Conservation (phyloP, 495 filamentous ascomycete genomes). For the Astrothelium macrocarpum region DNA sequence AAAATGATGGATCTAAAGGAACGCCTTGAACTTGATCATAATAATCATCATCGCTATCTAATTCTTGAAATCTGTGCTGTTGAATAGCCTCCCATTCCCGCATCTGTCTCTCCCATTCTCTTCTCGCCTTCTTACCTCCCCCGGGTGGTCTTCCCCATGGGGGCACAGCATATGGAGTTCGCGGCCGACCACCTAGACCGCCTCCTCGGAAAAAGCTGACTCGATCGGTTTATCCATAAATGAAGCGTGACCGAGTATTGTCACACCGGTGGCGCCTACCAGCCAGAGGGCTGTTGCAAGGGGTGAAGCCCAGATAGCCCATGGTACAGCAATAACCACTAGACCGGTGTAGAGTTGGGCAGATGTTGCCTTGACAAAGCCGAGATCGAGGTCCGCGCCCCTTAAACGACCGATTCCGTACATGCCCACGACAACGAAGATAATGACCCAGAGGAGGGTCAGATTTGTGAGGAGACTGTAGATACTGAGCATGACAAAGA, state of each 20-base stretch:
- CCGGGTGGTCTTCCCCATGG: constrained; percentile 97
- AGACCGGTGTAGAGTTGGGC: constrained; percentile 91
- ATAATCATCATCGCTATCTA: constrained; percentile 57
- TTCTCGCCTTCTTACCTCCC: constrained; percentile 27
- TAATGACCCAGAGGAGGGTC: constrained; percentile 77
- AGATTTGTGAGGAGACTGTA: constrained; percentile 86
- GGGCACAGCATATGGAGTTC: constrained; percentile 93
- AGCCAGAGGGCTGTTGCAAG: constrained; percentile 81
- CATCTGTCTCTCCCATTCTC: constrained; percentile 8
- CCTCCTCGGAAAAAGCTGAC: constrained; percentile 99
- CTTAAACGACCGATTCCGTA: constrained; percentile 82
- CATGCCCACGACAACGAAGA: constrained; percentile 74
- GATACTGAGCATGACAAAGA: constrained; percentile 90
- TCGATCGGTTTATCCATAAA: constrained; percentile 99
- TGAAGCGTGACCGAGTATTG: constrained; percentile 86
- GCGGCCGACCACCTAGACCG: constrained; percentile 99
- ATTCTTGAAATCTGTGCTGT: constrained; percentile 55
- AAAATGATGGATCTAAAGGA: constrained; percentile 33
- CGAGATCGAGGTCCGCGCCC: constrained; percentile 79
- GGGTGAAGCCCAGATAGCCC: constrained; percentile 74
- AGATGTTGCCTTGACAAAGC: constrained; percentile 69
- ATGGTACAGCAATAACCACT: constrained; percentile 67
- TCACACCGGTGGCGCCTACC: constrained; percentile 84
- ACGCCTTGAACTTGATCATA: constrained; percentile 52
- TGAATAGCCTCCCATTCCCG: constrained; percentile 20